Base-by-base conservation (phyloP, 1,139 yeast species). In the Arxiozyma slooffiae region DNA sequence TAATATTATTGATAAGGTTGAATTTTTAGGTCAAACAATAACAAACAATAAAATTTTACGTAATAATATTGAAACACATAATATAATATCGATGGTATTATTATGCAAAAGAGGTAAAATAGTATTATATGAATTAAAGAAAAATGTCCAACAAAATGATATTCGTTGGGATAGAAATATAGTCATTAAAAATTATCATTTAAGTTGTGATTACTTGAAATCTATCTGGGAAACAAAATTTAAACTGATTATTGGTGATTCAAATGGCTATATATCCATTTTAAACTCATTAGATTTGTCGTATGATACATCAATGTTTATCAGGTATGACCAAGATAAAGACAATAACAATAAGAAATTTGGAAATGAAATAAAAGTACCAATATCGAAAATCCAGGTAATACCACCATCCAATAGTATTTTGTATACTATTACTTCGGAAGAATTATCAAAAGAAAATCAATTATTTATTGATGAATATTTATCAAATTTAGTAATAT, bases 101-200 rank as follows among this genome's bases (percentile, higher is more conserved):
- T 44, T n/a, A n/a, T n/a, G n/a, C n/a, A n/a, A n/a, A n/a, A n/a
- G n/a, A n/a, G n/a, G n/a, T 5, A 60, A 59, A 50, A 55, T 56
- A 9, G 55, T 60, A 17, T 50, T 60, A n/a, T 56, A 57, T 38
- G 63, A 60, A 47, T 51, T 59, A 41, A 24, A 52, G 46, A 47
- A 48, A 17, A 46, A 37, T 7, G 6, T 22, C 7, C 38, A 44
- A n/a, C 40, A 40, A 30, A 24, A n/a, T 11, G 23, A 34, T 20
- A 26, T 26, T 26, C 42, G 38, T 42, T 56, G 46, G 48, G 55
- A 60, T 47, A 53, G 64, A 3, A 61, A 60, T 47, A 38, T 62
- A 21, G 48, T 57, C 1, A 38, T 55, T 5, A 55, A 52, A 40
- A 60, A 59, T 50, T 55, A 54, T 45, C 58, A 57, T 43, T 48